Evolutionary conservation across 805 yeast species (phyloP).

Genomic region (Candida nemodendra): DNA sequence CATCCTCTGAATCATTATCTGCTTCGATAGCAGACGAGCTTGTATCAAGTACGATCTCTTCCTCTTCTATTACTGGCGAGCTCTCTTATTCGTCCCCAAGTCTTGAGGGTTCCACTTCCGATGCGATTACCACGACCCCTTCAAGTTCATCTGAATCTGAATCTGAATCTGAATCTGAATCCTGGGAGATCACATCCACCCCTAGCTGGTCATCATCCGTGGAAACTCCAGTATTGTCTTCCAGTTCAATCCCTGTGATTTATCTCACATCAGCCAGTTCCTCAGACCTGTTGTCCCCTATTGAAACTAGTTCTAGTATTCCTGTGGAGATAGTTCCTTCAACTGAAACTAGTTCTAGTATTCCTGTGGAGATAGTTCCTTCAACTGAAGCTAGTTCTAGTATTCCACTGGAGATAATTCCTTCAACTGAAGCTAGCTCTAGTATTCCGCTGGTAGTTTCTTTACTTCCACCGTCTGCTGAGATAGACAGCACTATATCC

Average conservation of each 20-base stretch:
- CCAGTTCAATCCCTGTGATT: slow-evolving; percentile 2
- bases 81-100: too few relatives aligned
- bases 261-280: slow-evolving; percentile 2
- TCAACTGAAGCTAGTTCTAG: neutral
- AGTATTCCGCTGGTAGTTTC: neutral
- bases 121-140: too few relatives aligned
- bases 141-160: too few relatives aligned
- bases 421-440: neutral
- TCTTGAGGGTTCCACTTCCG: too few relatives aligned
- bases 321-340: neutral
- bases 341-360: neutral
- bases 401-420: neutral
- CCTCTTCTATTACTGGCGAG: too few relatives aligned
- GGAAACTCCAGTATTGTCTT: neutral
- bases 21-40: neutral
- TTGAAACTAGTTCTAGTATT: neutral
- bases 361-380: neutral
- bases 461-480: too few relatives aligned
- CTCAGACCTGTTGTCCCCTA: slow-evolving; percentile 1
- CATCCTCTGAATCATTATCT: slow-evolving; percentile 7
- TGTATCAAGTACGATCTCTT: too few relatives aligned
- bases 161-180: too few relatives aligned
- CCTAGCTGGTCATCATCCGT: too few relatives aligned
- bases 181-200: too few relatives aligned
- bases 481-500: too few relatives aligned